phyloP scores from a whole-genome alignment of 495 filamentous ascomycete genomes.

The Chaetomium tenue region DNA sequence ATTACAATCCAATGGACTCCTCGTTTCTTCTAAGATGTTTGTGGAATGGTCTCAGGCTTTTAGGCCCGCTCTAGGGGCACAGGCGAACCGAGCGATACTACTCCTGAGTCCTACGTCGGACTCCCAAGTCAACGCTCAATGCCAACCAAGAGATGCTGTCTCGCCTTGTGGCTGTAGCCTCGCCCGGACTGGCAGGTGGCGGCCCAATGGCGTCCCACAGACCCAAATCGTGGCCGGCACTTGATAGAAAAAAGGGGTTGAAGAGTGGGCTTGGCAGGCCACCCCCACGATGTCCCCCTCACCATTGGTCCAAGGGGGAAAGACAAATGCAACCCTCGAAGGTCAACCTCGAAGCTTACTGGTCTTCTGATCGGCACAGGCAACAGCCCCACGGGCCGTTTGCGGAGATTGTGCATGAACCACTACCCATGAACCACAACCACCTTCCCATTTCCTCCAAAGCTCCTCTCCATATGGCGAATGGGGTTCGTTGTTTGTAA shows the following conservation, averaged over 20 bases:
- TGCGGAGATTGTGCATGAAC: slow-evolving; percentile 19
- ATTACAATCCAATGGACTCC: too few species aligned
- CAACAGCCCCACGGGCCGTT: background rate
- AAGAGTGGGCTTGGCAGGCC: slow-evolving; percentile 8
- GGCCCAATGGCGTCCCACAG: slow-evolving; percentile 4
- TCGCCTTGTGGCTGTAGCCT: background rate
- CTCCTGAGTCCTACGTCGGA: background rate
- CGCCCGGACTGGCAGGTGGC: background rate
- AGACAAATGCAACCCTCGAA: slow-evolving; percentile 10
- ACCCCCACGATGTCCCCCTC: slow-evolving; percentile 12
- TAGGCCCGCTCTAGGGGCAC: too few species aligned
- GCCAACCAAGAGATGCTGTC: background rate
- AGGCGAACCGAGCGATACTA: too few species aligned
- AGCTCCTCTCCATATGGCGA: background rate
- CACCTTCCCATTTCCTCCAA: slow-evolving; percentile 10
- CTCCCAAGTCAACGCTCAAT: background rate
- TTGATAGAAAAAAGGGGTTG: background rate
- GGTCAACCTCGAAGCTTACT: slow-evolving; percentile 1
- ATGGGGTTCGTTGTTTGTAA: slow-evolving; percentile 3
- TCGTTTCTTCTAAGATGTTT: too few species aligned
- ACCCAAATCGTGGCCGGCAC: background rate
- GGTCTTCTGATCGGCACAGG: slow-evolving; percentile 4
- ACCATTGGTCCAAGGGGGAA: slow-evolving; percentile 5
- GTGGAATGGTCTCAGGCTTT: too few species aligned
- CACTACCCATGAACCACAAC: slow-evolving; percentile 9